phyloP scores from a whole-genome alignment of 2,329 filamentous ascomycete species.

The Passalora sequoiae region DNA sequence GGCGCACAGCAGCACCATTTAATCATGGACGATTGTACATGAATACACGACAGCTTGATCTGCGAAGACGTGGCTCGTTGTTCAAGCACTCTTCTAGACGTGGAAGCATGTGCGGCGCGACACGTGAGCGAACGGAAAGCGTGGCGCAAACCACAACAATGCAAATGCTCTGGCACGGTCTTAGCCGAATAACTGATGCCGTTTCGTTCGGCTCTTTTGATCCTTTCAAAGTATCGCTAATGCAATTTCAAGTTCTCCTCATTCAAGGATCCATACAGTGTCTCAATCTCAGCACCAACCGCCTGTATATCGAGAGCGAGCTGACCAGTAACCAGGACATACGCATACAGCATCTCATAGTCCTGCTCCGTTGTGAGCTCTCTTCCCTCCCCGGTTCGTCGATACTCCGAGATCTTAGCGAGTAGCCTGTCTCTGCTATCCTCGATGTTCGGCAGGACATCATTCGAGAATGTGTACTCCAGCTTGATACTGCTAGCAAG shows the following conservation, averaged over 20 bases:
- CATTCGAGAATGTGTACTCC: constrained; percentile 78
- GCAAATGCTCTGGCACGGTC: no score
- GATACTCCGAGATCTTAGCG: constrained; percentile 81
- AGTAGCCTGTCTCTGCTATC: constrained; percentile 76
- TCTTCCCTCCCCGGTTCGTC: constrained; percentile 58
- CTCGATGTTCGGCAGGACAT: constrained; percentile 78
- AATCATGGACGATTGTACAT: no score
- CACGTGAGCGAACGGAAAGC: no score
- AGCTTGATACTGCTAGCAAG: constrained; percentile 90
- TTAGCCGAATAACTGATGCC: no score
- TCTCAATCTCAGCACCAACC: constrained; percentile 39
- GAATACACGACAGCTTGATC: no score
- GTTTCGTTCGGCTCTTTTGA: no score
- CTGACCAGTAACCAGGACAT: constrained; percentile 60
- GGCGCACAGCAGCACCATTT: no score
- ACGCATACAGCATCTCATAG: constrained; percentile 89
- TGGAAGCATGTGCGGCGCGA: no score
- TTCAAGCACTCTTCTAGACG: no score
- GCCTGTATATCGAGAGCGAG: constrained; percentile 31
- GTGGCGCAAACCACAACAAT: no score
- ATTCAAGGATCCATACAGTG: constrained; percentile 56
- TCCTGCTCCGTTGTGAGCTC: constrained; percentile 64
- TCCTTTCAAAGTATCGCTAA: no score
- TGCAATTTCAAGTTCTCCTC: constrained; percentile 57
- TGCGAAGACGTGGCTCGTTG: no score